Evolutionary conservation across 2,329 filamentous ascomycete genomes (phyloP).

Genomic region (Coniella vitis): DNA sequence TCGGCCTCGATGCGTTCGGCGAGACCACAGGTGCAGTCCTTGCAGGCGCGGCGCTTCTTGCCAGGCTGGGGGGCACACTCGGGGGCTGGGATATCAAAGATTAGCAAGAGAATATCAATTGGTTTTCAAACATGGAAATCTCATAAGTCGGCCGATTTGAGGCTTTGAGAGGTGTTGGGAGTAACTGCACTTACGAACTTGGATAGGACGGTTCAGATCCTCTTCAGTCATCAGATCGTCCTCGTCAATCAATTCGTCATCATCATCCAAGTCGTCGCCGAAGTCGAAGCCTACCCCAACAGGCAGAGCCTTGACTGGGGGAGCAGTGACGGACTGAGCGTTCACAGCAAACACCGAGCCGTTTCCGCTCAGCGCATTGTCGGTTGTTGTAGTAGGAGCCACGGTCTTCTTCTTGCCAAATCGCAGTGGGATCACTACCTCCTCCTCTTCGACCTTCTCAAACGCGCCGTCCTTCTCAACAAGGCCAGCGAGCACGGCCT

Average conservation of each 20-base stretch:
- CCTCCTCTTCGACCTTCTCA: slow-evolving; percentile 60
- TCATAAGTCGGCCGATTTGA: no score
- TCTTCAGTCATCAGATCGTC: slow-evolving; percentile 79
- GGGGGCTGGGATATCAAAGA: slow-evolving; percentile 45
- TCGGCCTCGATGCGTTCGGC: slow-evolving; percentile 81
- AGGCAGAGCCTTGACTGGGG: slow-evolving; percentile 35
- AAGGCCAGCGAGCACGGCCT: slow-evolving; percentile 79
- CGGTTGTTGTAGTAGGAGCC: no score
- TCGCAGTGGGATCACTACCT: slow-evolving; percentile 55
- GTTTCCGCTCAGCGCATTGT: no score
- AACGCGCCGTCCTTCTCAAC: slow-evolving; percentile 57
- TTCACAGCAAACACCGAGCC: slow-evolving; percentile 25
- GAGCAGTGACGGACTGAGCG: slow-evolving; percentile 26
- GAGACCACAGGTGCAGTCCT: slow-evolving; percentile 94
- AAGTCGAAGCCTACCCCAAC: slow-evolving; percentile 61
- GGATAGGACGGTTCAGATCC: slow-evolving; percentile 70
- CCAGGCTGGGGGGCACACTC: slow-evolving; percentile 83
- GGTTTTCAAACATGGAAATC: no score
- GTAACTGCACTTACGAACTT: slow-evolving; percentile 62
- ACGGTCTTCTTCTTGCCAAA: slow-evolving; percentile 62
- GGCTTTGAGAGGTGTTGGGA: background rate
- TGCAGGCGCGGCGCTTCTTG: slow-evolving; percentile 88
- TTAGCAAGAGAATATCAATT: slow-evolving; percentile 19
- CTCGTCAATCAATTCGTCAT: slow-evolving; percentile 88
- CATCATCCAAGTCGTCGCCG: slow-evolving; percentile 48